phyloP scores from a whole-genome alignment of 495 filamentous ascomycete genomes.

The Neurospora sp. region DNA sequence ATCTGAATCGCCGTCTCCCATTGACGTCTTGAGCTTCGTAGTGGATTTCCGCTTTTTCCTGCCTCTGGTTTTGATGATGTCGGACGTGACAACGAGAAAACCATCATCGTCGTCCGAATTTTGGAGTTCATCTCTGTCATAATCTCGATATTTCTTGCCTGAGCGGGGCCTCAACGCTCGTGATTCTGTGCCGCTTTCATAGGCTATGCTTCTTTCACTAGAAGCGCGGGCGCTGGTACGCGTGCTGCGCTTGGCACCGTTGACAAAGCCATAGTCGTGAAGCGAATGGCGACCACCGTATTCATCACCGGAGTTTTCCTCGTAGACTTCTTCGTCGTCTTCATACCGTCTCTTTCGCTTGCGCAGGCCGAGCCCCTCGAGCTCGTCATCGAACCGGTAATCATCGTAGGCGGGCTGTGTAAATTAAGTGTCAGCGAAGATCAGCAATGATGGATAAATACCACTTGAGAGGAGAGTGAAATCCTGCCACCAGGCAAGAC shows the following conservation, averaged over 20 bases:
- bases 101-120: slow-evolving; percentile 20
- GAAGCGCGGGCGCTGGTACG: slow-evolving; percentile 15
- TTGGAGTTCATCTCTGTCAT: slow-evolving; percentile 37
- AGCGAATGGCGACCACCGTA: neutral
- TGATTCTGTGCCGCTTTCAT: neutral
- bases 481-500: neutral
- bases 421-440: neutral
- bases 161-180: slow-evolving; percentile 1
- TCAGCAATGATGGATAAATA: neutral
- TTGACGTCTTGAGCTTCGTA: neutral
- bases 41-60: neutral
- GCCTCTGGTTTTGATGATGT: slow-evolving; percentile 19
- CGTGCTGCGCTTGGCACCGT: slow-evolving; percentile 6
- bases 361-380: slow-evolving; percentile 4
- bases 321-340: slow-evolving; percentile 22
- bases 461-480: neutral
- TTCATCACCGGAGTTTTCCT: slow-evolving; percentile 6
- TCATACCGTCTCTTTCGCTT: slow-evolving; percentile 20
- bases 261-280: neutral
- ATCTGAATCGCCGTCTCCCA: slow-evolving; percentile 20
- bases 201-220: neutral
- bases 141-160: slow-evolving; percentile 10
- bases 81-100: slow-evolving; percentile 30
- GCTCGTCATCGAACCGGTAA: slow-evolving; percentile 1
- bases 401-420: neutral